Evolutionary conservation across 2,329 filamentous ascomycete genomes (phyloP), one percentile per base, ranked within the genome.

Genomic region (Ceratocystis variospora): DNA sequence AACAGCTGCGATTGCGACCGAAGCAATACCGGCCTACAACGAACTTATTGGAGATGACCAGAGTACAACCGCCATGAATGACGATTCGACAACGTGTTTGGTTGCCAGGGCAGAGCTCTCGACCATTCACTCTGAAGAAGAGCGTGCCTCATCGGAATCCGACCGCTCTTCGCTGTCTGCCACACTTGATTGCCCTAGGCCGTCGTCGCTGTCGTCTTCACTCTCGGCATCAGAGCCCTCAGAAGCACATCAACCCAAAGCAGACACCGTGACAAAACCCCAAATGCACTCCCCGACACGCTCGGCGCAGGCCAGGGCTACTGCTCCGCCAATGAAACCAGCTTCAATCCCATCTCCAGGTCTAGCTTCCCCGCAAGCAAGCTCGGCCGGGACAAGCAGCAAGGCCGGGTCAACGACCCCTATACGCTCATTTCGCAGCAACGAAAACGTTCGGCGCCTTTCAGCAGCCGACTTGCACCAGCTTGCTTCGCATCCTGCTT

Each of bases 401-500:
- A n/a, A 46, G 50, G 7, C 45, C 1, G 12, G 2, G 50, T 25
- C 61, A 31, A 46, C 25, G 2, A 5, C 62, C 33, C 33, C 62
- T 15, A 5, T 28, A 33, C 53, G 53, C 10, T 57, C 25, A 6
- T 33, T 57, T 33, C 28, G 62, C 41, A 77, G 74, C 68, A 73
- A 75, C 53, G 79, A 79, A 68, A 78, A 75, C 61, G 74, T 84
- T 61, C 78, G 81, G 65, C 79, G 81, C 46, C 76, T 86, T 31
- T 84, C 83, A 0, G 81, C 81, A 6, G 80, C 77, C 46, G 81
- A 84, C 70, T 84, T 86, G 72, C 79, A 83, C 64, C 80, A 83
- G 68, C 74, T 87, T 67, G 79, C 81, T 15, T 79, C 78, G 33
- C 78, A 80, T 1, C 82, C 82, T 5, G 81, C 83, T 33, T 85